These are phyloP conservation scores for Blepharisma japonicum DNA, from an alignment of 73 alveolate genomes.

Conservation along the genomic window DNA sequence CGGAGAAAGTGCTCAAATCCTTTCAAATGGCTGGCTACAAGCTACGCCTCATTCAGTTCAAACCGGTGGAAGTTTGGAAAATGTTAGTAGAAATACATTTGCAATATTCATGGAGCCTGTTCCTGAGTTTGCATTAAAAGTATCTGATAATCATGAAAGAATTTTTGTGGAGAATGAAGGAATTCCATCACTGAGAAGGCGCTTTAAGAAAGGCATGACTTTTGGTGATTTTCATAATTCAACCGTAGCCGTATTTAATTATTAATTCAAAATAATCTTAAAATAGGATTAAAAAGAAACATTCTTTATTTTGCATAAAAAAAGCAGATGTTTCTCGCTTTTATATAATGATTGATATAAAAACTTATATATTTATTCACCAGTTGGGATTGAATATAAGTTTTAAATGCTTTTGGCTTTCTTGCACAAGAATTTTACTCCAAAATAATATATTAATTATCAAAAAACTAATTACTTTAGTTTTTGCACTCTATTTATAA, in stretches of 20 bases:
- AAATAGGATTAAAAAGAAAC: too few species aligned
- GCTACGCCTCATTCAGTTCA: constrained; percentile 79
- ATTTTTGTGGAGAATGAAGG: constrained; percentile 33
- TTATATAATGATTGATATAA: too few species aligned
- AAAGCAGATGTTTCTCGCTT: too few species aligned
- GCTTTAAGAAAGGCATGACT: constrained; percentile 42
- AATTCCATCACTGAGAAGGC: constrained; percentile 33
- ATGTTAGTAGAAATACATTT: constrained; percentile 61
- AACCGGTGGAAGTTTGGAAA: constrained; percentile 44
- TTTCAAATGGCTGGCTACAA: constrained; percentile 68
- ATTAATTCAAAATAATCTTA: neutral
- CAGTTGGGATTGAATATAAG: too few species aligned
- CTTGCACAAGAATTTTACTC: too few species aligned
- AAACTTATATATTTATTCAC: too few species aligned
- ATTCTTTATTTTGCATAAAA: too few species aligned
- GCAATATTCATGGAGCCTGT: constrained; percentile 76
- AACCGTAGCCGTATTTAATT: constrained; percentile 31
- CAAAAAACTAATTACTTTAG: too few species aligned
- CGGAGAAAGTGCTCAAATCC: constrained; percentile 76
- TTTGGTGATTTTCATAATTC: constrained; percentile 41
- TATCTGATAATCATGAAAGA: constrained; percentile 27
- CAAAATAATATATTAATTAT: too few species aligned
- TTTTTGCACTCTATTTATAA: too few species aligned
- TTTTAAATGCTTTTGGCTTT: too few species aligned
- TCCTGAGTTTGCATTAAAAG: constrained; percentile 25